A percentile compares a stretch with the other conserved stretches of the same genome.
Conservation (phyloP, 345 rosid species). For the Carallia pectinifolia region DNA sequence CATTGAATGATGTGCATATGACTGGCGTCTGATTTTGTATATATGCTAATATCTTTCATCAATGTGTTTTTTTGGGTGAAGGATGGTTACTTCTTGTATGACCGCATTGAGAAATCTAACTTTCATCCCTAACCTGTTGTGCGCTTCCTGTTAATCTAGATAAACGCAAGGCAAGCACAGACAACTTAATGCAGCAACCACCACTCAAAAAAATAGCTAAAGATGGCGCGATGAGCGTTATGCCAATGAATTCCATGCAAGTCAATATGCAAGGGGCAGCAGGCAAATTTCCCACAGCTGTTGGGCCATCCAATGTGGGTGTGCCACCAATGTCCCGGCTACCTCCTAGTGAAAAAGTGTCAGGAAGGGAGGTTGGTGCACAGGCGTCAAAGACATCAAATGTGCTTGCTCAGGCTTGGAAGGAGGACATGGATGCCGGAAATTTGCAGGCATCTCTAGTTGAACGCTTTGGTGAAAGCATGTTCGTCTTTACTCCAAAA, state of each 20-base stretch:
- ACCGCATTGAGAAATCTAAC: no score
- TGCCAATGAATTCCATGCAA: constrained; percentile 58
- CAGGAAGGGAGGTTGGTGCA: constrained; percentile 33
- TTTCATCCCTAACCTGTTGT: neutral
- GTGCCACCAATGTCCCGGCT: constrained; percentile 39
- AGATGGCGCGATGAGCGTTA: constrained; percentile 37
- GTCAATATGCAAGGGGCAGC: constrained; percentile 45
- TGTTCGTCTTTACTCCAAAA: constrained; percentile 59
- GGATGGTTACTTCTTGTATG: neutral
- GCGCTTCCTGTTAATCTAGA: constrained; percentile 36
- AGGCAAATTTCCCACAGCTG: constrained; percentile 34
- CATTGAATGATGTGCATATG: neutral
- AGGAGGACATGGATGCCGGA: constrained; percentile 55
- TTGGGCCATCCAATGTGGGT: constrained; percentile 35
- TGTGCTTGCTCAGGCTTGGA: constrained; percentile 62
- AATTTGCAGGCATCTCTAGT: constrained; percentile 50
- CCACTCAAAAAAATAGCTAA: constrained; percentile 59
- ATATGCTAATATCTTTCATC: neutral
- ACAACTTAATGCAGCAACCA: constrained; percentile 63
- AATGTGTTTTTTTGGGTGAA: neutral
- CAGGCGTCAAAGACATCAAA: constrained; percentile 37
- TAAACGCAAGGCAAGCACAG: constrained; percentile 74
- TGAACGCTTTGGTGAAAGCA: constrained; percentile 67
- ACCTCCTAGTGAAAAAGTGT: constrained; percentile 32
- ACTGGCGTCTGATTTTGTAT: neutral